Evolutionary conservation across 148 eudicot genomes (phyloP).

Genomic region (Rhododendron ferrugineum): DNA sequence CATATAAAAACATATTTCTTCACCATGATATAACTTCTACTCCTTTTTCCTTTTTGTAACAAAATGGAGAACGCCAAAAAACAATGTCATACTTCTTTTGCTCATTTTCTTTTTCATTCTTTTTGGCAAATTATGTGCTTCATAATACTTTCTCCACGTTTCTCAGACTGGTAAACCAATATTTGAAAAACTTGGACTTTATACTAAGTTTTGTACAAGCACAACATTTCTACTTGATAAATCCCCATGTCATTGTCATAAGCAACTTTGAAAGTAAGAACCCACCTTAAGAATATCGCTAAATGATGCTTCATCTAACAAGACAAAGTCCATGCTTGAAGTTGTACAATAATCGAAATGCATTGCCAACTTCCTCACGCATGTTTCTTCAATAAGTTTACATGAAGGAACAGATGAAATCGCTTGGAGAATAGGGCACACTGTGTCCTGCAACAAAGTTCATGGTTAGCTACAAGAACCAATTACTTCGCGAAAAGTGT

Average conservation of each 20-base stretch:
- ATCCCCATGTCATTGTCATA: conserved; percentile 12
- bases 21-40: background rate
- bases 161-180: background rate
- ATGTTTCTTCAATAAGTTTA: conserved; percentile 81
- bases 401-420: conserved; percentile 70
- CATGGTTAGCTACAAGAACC: conserved; percentile 55
- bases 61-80: background rate
- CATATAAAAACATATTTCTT: background rate
- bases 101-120: background rate
- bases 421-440: conserved; percentile 76
- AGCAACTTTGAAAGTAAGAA: conserved; percentile 23
- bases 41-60: background rate
- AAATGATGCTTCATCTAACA: conserved; percentile 76
- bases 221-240: conserved; percentile 20
- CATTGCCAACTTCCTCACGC: conserved; percentile 81
- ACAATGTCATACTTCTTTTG: background rate
- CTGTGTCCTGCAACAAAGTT: conserved; percentile 92
- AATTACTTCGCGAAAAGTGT: conserved; percentile 53
- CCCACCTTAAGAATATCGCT: conserved; percentile 88
- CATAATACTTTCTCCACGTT: background rate
- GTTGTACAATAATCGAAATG: conserved; percentile 91
- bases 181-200: background rate
- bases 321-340: conserved; percentile 70
- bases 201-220: conserved; percentile 6
- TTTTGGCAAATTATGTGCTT: background rate